These are phyloP conservation scores for Zopfochytrium polystomum DNA, from an alignment of 371 early-diverging fungal species.

Conservation along the genomic window DNA sequence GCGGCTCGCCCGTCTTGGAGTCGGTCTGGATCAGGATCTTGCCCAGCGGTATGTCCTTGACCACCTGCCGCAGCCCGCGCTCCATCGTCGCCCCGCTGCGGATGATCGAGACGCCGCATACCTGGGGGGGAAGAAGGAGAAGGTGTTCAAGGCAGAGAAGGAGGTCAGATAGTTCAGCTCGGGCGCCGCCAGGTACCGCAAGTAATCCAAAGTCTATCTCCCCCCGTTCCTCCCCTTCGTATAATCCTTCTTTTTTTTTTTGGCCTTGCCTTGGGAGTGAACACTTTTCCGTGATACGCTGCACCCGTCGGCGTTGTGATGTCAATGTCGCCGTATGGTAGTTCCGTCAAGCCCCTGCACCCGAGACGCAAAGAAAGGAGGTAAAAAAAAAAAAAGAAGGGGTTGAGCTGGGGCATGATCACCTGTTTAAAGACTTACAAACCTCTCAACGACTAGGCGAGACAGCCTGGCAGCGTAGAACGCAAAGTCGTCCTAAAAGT, in stretches of 20 bases:
- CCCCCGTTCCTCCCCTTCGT: too few relatives aligned
- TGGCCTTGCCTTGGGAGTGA: too few relatives aligned
- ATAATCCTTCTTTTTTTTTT: too few relatives aligned
- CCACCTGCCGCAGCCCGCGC: constrained; percentile 73
- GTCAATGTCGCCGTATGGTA: not conserved
- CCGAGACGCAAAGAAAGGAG: too few relatives aligned
- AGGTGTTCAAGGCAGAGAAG: too few relatives aligned
- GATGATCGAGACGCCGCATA: constrained; percentile 82
- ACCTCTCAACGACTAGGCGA: constrained; percentile 74
- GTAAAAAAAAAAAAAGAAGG: not conserved
- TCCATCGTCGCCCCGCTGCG: constrained; percentile 86
- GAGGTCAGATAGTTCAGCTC: too few relatives aligned
- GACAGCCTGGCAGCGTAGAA: constrained; percentile 86
- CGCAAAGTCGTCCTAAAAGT: constrained; percentile 77
- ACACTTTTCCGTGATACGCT: not conserved
- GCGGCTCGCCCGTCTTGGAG: constrained; percentile 75
- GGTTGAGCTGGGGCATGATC: not conserved
- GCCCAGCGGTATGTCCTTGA: constrained; percentile 75
- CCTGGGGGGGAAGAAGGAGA: not conserved
- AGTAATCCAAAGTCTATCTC: too few relatives aligned
- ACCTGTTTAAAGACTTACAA: not conserved
- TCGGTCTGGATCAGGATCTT: constrained; percentile 87
- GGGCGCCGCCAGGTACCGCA: too few relatives aligned
- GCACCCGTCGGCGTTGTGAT: not conserved
- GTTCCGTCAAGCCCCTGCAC: constrained; percentile 10